Conservation (phyloP, 2,329 filamentous ascomycete species). For the Clonostachys rhizophaga region DNA sequence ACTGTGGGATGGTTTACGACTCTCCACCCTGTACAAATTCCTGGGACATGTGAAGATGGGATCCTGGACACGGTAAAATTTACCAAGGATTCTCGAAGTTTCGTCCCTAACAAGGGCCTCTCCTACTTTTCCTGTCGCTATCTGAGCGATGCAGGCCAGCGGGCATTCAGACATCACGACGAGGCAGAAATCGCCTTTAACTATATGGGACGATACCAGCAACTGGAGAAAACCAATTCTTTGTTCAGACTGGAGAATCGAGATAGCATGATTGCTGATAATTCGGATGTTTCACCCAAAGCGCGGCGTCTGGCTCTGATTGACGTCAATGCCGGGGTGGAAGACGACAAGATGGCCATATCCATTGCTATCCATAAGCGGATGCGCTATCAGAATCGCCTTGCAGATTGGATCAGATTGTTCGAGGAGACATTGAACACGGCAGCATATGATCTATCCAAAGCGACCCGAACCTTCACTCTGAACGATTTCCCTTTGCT, state of each 20-base stretch:
- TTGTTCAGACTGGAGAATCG: slow-evolving; percentile 1
- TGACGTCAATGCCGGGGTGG: slow-evolving; percentile 9
- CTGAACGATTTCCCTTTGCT: slow-evolving; percentile 25
- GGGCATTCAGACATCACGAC: slow-evolving; percentile 23
- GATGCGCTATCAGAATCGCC: slow-evolving; percentile 1
- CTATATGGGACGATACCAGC: slow-evolving; percentile 11
- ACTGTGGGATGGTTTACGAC: slow-evolving; percentile 33
- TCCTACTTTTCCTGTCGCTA: slow-evolving; percentile 26
- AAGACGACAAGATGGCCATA: slow-evolving; percentile 10
- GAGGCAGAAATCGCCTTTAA: slow-evolving; percentile 24
- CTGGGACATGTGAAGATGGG: slow-evolving; percentile 4
- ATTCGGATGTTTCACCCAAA: neutral
- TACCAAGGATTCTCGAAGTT: slow-evolving; percentile 14
- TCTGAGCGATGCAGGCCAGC: slow-evolving; percentile 9
- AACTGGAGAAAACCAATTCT: slow-evolving; percentile 5
- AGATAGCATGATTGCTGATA: slow-evolving; percentile 12
- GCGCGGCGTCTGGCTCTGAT: slow-evolving; percentile 6
- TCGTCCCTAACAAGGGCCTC: slow-evolving; percentile 24
- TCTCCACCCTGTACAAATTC: slow-evolving; percentile 18
- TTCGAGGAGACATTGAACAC: neutral
- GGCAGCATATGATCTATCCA: slow-evolving; percentile 2
- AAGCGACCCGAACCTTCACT: slow-evolving; percentile 6
- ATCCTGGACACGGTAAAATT: slow-evolving; percentile 6
- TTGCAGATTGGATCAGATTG: neutral
- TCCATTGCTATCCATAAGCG: neutral